phyloP scores from a whole-genome alignment of 306 rosid genomes.

The Acacia acuminata region DNA sequence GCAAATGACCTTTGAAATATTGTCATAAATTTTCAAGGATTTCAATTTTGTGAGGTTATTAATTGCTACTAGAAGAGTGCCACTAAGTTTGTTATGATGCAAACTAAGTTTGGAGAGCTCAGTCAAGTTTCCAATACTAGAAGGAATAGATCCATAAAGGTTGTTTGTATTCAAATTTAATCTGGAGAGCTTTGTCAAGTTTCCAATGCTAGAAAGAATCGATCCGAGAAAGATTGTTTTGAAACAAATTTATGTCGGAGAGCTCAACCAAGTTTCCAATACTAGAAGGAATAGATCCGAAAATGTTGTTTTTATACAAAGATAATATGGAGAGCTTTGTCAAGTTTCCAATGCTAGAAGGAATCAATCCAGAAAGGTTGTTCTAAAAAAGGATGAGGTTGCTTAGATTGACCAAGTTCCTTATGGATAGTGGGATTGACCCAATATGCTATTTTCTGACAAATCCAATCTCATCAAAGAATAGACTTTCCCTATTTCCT shows the following conservation, averaged over 20 bases:
- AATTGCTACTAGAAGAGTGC: no score
- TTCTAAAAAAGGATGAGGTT: neutral
- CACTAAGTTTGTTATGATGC: no score
- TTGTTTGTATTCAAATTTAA: neutral
- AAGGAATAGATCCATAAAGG: neutral
- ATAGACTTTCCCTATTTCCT: neutral
- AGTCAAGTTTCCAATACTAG: neutral
- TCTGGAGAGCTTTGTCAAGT: neutral
- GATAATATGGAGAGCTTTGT: neutral
- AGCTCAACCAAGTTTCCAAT: neutral
- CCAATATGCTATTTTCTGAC: neutral
- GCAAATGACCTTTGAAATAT: neutral
- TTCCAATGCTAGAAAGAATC: neutral
- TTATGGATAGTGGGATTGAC: neutral
- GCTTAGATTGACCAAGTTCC: neutral
- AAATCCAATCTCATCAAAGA: neutral
- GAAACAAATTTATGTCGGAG: neutral
- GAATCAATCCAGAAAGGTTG: neutral
- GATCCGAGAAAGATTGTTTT: neutral
- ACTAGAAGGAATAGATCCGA: neutral
- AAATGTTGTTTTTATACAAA: neutral
- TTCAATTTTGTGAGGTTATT: no score
- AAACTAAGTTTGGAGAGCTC: neutral
- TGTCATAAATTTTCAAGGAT: neutral
- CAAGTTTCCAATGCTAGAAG: constrained; percentile 3